phyloP scores from a whole-genome alignment of 2,329 filamentous ascomycete species.

The Penicillium rolfsii region DNA sequence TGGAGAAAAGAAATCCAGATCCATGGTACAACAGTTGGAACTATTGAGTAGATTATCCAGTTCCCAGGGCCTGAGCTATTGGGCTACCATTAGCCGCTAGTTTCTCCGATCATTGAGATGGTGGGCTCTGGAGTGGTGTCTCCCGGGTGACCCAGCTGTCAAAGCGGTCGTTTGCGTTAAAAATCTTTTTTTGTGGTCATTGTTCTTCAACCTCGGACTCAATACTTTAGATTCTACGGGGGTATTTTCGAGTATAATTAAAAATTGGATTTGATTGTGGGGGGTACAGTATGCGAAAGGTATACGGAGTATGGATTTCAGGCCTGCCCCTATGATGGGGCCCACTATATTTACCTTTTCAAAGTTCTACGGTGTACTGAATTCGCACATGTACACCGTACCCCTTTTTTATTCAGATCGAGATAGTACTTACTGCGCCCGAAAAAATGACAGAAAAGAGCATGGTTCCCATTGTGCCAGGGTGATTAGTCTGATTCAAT shows the following conservation, averaged over 20 bases:
- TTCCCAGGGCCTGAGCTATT: constrained; percentile 25
- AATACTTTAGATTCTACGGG: neutral
- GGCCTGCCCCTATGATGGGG: neutral
- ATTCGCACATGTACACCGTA: neutral
- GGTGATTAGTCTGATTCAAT: constrained; percentile 9
- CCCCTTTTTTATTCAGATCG: neutral
- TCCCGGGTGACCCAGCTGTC: constrained; percentile 13
- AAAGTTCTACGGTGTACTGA: too few species aligned
- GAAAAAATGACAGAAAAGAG: constrained; percentile 1
- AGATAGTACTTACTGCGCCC: neutral
- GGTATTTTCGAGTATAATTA: neutral
- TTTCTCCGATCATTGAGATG: constrained; percentile 18
- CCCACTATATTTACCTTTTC: neutral
- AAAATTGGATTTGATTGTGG: neutral
- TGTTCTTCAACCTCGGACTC: neutral
- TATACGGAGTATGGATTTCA: neutral
- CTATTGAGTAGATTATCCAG: constrained; percentile 14
- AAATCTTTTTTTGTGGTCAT: constrained; percentile 11
- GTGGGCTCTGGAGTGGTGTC: neutral
- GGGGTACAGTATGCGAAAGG: too few species aligned
- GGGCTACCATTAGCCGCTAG: constrained; percentile 23
- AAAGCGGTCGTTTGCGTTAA: constrained; percentile 27
- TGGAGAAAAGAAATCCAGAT: constrained; percentile 7
- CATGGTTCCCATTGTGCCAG: constrained; percentile 9
- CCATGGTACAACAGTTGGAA: constrained; percentile 21